phyloP scores from a whole-genome alignment of 2,329 filamentous ascomycete genomes.

The Ophiocordyceps camponoti-floridani region DNA sequence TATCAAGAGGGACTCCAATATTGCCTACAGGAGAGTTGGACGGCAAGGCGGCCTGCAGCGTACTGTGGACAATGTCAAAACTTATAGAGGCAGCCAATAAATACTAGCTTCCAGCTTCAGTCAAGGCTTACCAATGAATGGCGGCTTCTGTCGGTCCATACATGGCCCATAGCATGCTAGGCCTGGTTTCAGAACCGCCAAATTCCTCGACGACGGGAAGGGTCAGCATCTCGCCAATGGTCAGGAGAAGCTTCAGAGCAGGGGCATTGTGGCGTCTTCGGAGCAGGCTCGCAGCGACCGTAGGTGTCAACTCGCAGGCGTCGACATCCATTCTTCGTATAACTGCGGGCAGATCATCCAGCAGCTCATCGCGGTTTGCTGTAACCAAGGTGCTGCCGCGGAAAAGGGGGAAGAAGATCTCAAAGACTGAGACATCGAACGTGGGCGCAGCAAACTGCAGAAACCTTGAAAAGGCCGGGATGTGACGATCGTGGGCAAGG shows the following conservation, averaged over 20 bases:
- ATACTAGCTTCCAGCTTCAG: no score
- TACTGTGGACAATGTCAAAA: conserved; percentile 25
- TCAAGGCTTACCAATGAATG: conserved; percentile 50
- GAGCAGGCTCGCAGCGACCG: conserved; percentile 63
- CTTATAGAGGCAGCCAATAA: background rate
- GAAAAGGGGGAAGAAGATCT: conserved; percentile 78
- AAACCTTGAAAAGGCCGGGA: conserved; percentile 63
- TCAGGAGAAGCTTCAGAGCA: conserved; percentile 51
- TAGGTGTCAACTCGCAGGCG: conserved; percentile 77
- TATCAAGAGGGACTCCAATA: conserved; percentile 64
- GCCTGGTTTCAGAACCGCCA: conserved; percentile 33
- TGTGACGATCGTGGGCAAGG: conserved; percentile 60
- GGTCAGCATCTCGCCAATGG: conserved; percentile 88
- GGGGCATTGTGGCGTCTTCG: conserved; percentile 50
- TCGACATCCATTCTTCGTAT: conserved; percentile 53
- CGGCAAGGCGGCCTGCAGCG: conserved; percentile 46
- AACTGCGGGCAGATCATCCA: conserved; percentile 54
- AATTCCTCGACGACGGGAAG: conserved; percentile 62
- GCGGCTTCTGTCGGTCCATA: conserved; percentile 87
- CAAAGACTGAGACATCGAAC: conserved; percentile 88
- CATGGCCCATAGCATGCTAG: conserved; percentile 73
- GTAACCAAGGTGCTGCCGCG: conserved; percentile 56
- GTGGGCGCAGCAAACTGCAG: conserved; percentile 85
- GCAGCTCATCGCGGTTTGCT: conserved; percentile 49
- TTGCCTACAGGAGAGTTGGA: conserved; percentile 39